These are phyloP conservation scores for Geosmithia putterillii DNA, from an alignment of 2,329 filamentous ascomycete genomes.

Conservation along the genomic window DNA sequence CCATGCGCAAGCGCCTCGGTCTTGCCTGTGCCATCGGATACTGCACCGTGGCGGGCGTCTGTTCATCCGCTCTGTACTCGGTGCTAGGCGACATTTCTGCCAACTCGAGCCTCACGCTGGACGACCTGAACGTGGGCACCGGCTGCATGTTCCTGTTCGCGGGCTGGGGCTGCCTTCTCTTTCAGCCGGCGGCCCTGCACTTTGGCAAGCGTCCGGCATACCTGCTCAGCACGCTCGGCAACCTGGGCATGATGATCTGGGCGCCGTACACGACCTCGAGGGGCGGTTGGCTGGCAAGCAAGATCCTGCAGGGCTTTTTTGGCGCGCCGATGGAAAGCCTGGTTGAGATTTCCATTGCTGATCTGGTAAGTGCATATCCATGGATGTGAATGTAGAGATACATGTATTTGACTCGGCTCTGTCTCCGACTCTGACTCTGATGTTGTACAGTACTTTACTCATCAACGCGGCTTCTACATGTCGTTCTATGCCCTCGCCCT, in stretches of 20 bases:
- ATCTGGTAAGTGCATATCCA: conserved; percentile 13
- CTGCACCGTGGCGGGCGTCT: conserved; percentile 25
- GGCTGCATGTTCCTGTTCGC: conserved; percentile 29
- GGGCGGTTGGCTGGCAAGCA: conserved; percentile 30
- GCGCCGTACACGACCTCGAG: conserved; percentile 3
- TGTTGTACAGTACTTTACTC: conserved; percentile 18
- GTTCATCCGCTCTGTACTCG: conserved; percentile 24
- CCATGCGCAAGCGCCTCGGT: conserved; percentile 21
- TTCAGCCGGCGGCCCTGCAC: conserved; percentile 32
- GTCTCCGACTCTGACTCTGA: background rate
- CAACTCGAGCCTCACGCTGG: conserved; percentile 16
- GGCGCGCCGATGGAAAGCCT: conserved; percentile 31
- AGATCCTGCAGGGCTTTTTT: conserved; percentile 30
- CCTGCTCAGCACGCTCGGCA: conserved; percentile 20
- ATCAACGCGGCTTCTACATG: conserved; percentile 29
- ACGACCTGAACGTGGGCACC: conserved; percentile 23
- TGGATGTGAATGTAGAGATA: no score
- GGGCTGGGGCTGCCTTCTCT: conserved; percentile 31
- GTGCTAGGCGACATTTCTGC: conserved; percentile 20
- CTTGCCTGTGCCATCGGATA: conserved; percentile 13
- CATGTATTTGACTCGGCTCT: no score
- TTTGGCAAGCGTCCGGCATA: conserved; percentile 30
- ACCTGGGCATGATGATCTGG: conserved; percentile 10
- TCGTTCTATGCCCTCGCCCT: conserved; percentile 27
- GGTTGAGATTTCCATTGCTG: conserved; percentile 30